These are phyloP conservation scores for Vanrija humicola DNA, from an alignment of 1,284 basidiomycete species.

Conservation along the genomic window DNA sequence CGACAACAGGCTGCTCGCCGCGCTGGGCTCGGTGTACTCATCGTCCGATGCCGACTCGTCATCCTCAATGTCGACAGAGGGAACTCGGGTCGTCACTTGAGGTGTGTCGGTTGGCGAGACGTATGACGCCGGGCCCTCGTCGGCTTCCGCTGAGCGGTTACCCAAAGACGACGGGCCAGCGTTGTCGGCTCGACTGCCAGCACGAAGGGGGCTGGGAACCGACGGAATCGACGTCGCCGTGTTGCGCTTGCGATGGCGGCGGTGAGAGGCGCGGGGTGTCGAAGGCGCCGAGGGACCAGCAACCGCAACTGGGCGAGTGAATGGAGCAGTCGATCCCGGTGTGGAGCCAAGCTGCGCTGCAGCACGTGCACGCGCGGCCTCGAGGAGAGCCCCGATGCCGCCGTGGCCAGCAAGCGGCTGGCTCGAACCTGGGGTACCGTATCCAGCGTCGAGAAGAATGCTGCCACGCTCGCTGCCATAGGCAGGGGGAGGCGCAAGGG, in stretches of 20 bases:
- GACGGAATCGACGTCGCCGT: constrained; percentile 26
- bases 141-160: neutral
- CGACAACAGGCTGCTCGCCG: constrained; percentile 4
- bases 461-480: constrained; percentile 92
- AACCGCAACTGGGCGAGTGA: constrained; percentile 1
- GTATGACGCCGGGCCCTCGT: constrained; percentile 21
- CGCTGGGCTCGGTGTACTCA: constrained; percentile 10
- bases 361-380: constrained; percentile 37
- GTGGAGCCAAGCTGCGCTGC: neutral
- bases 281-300: constrained; percentile 6
- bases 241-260: constrained; percentile 28
- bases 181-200: constrained; percentile 9
- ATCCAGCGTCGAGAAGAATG: constrained; percentile 83
- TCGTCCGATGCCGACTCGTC: constrained; percentile 21
- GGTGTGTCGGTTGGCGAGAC: constrained; percentile 47
- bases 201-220: constrained; percentile 37
- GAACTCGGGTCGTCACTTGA: constrained; percentile 31
- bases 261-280: constrained; percentile 12
- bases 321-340: neutral
- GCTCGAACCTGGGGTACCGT: constrained; percentile 40
- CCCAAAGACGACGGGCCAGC: constrained; percentile 8
- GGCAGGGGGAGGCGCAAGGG: constrained; percentile 88
- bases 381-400: constrained; percentile 32
- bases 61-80: constrained; percentile 24
- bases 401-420: constrained; percentile 11